These are phyloP conservation scores for Starmera stellimalicola DNA, from an alignment of 1,139 yeast genomes.

Conservation along the genomic window DNA sequence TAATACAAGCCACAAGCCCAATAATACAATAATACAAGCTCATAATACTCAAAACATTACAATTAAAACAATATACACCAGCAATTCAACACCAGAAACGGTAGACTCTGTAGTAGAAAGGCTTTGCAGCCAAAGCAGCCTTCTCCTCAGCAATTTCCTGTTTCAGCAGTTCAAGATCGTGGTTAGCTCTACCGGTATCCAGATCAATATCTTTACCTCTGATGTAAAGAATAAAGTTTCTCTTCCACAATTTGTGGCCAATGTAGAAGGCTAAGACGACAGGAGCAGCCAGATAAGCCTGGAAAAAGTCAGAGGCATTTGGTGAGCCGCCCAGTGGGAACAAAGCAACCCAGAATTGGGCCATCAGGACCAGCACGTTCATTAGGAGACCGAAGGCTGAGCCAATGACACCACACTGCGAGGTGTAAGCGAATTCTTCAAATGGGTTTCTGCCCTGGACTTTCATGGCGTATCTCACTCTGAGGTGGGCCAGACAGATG, in stretches of 20 bases:
- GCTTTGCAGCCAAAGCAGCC: conserved; percentile 43
- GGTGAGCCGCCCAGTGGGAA: conserved; percentile 44
- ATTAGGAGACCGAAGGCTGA: conserved; percentile 35
- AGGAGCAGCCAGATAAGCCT: conserved; percentile 51
- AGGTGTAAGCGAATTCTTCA: conserved; percentile 39
- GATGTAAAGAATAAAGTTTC: conserved; percentile 38
- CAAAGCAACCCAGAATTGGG: conserved; percentile 58
- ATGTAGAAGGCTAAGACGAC: conserved; percentile 43
- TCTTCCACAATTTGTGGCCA: conserved; percentile 43
- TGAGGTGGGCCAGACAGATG: conserved; percentile 43
- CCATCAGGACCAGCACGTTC: conserved; percentile 37
- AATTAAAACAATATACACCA: neutral
- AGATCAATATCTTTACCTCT: conserved; percentile 46
- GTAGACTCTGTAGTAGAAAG: conserved; percentile 44
- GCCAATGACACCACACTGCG: conserved; percentile 43
- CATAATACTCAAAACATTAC: too few species aligned
- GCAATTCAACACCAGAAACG: conserved; percentile 44
- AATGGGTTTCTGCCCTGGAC: conserved; percentile 38
- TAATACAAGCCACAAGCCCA: too few species aligned
- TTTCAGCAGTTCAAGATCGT: conserved; percentile 53
- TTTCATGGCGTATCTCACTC: conserved; percentile 48
- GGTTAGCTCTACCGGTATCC: conserved; percentile 61
- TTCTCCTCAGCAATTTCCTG: conserved; percentile 62
- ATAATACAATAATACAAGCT: too few species aligned
- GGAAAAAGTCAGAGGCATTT: conserved; percentile 44